Evolutionary conservation across 2,329 filamentous ascomycete species (phyloP), one percentile per base, ranked within the genome.

Genomic region (Metarhizium robertsii): DNA sequence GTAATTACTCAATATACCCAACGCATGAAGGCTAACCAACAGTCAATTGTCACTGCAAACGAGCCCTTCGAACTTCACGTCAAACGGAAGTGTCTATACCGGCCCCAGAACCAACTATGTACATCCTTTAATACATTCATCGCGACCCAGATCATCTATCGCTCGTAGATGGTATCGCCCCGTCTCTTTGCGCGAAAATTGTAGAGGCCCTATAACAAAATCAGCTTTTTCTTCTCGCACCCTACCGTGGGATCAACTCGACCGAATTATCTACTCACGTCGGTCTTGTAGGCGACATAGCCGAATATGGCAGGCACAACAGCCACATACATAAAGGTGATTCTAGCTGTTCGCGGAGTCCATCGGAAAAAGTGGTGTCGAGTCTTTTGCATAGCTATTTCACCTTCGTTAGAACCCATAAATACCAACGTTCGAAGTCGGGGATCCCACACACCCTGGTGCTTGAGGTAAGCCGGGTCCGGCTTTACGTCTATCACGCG

Each of bases 291-390:
- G 57, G 84, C 90, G 55, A 89, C 67, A 67, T 85, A 85, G 50
- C 85, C 85, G 62, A 95, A 65, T 56, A 88, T 76, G 45, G 75
- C 71, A 7, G 94, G 94, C 47, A 96, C 81, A 54, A 86, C 75
- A 38, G 85, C 75, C 57, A 87, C 80, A 72, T 92, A 96, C 61
- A 86, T 77, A 68, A 96, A 83, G 4, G 86, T 85, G 66, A 96
- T 73, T 75, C 83, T 84, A 34, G 90, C 90, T 49, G 90, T 95
- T 66, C 88, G 81, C 53, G 84, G 81, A 40, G 88, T 97, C 90
- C 90, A 97, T 72, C 90, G 83, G 82, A 97, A 99, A 82, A 90
- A 96, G 75, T 90, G 90, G 82, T 92, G 87, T 62, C 94, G 87
- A 77, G 89, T 90, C 67, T 81, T 78, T 67, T 81, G 83, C 84